A percentile compares a stretch with the other conserved stretches of the same genome.
Evolutionary conservation across 257 asterid genomes (phyloP).

Genomic region (Linaria vulgaris): DNA sequence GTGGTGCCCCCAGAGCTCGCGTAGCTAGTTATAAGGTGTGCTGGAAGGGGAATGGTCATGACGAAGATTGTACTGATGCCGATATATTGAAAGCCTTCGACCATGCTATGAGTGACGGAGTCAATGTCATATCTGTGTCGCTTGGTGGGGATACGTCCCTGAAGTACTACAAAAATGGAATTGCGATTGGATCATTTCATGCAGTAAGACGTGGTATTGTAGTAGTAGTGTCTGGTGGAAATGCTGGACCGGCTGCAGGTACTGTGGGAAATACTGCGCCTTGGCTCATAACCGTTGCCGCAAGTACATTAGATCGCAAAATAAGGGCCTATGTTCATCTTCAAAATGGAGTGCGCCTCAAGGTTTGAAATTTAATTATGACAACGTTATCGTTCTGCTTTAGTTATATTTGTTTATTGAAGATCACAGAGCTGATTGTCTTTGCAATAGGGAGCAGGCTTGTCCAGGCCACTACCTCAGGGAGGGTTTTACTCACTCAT

Average conservation of each 20-base stretch:
- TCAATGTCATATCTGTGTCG: constrained; percentile 64
- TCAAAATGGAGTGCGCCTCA: constrained; percentile 29
- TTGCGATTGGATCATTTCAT: constrained; percentile 59
- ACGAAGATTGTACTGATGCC: constrained; percentile 45
- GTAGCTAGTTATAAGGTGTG: constrained; percentile 72
- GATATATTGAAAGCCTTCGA: constrained; percentile 64
- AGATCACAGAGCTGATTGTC: no score
- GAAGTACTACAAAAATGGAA: constrained; percentile 29
- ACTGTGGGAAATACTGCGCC: constrained; percentile 61
- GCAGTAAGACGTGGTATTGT: constrained; percentile 52
- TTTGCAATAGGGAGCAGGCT: constrained; percentile 38
- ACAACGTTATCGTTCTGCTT: no score
- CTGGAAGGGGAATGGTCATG: constrained; percentile 28
- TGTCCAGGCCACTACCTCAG: constrained; percentile 34
- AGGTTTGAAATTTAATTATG: constrained; percentile 24
- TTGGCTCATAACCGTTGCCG: constrained; percentile 70
- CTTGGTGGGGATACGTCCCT: constrained; percentile 42
- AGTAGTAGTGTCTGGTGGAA: constrained; percentile 64
- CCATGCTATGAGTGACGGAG: constrained; percentile 66
- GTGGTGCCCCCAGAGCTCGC: constrained; percentile 74
- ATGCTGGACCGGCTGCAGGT: constrained; percentile 39
- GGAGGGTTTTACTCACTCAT: constrained; percentile 39
- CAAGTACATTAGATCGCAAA: constrained; percentile 62
- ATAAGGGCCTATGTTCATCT: constrained; percentile 31
- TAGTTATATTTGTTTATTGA: no score